Evolutionary conservation across 345 rosid species (phyloP), one percentile per base, ranked within the genome.

Genomic region (Heritiera fomes): DNA sequence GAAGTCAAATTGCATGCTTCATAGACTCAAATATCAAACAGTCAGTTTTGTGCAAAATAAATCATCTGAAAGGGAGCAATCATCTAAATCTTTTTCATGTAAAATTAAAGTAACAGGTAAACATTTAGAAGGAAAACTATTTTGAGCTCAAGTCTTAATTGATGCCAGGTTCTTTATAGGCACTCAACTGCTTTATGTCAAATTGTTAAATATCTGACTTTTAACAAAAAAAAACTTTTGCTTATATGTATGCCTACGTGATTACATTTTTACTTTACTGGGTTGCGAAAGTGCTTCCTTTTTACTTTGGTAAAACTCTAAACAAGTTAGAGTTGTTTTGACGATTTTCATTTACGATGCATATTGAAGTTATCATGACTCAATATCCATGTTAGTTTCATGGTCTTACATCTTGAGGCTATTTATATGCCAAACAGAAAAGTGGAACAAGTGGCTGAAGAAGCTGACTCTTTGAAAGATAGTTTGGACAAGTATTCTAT

Each of bases 391-490:
- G 53, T 43, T 45, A 46, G 49, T 43, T 45, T 60, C 32, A 52
- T 50, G 1, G n/a, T 72, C 46, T 40, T 74, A 18, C 28, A 40
- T 56, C n/a, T 59, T 10, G 32, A 56, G 67, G 78, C 23, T 28
- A 75, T 20, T 70, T 34, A 32, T 32, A 7, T 70, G 5, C 70
- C 17, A 3, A 61, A 75, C 85, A 91, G 95, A 72, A 95, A 95
- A 87, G 90, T 89, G 77, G 98, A 95, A 74, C 98, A 90, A 87
- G 85, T 95, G 17, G 91, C 55, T 38, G 98, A 95, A 85, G 98
- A 91, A 72, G 92, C 95, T 3, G 98, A 87, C 71, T 88, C 94
- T 52, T 86, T 93, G 88, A 95, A 88, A 41, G 89, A 84, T 34
- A 88, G 99, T 81, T 59, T 93, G 63, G 95, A 95, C 71, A 92